These are phyloP conservation scores for Cordyceps farinosa DNA, from an alignment of 2,329 filamentous ascomycete genomes.

Conservation along the genomic window DNA sequence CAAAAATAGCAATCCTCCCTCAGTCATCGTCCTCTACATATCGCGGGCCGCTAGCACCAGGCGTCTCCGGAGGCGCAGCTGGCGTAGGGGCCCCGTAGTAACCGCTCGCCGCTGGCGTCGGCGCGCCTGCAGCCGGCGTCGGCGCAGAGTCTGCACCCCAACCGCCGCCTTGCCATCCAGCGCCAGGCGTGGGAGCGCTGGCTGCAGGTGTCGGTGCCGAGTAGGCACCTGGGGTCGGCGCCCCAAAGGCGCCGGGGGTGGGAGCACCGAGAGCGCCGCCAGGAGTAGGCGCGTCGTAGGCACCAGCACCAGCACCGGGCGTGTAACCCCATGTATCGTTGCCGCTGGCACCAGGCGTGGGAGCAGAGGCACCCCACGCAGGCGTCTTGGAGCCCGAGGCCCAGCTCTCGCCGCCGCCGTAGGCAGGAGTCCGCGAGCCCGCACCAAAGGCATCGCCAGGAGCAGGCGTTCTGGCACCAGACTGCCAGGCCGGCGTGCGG, in stretches of 20 bases:
- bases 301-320: constrained; percentile 42
- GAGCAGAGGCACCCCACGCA: constrained; percentile 60
- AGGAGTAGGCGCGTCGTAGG: constrained; percentile 69
- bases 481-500: constrained; percentile 74
- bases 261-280: constrained; percentile 57
- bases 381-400: constrained; percentile 73
- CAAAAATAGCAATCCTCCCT: not conserved
- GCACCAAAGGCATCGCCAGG: constrained; percentile 57
- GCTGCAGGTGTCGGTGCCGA: constrained; percentile 62
- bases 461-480: constrained; percentile 69
- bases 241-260: constrained; percentile 60
- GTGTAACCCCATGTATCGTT: constrained; percentile 60
- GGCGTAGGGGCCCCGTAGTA: constrained; percentile 58
- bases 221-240: constrained; percentile 68
- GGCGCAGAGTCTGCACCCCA: constrained; percentile 63
- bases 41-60: constrained; percentile 55
- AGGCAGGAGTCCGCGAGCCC: constrained; percentile 67
- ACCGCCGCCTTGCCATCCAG: constrained; percentile 55
- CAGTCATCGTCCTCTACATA: constrained; percentile 53
- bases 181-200: constrained; percentile 67
- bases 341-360: constrained; percentile 55
- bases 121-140: constrained; percentile 62
- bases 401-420: constrained; percentile 57
- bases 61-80: constrained; percentile 56
- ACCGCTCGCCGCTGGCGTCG: constrained; percentile 65